Evolutionary conservation across 2,329 filamentous ascomycete genomes (phyloP), one percentile per base, ranked within the genome.

Genomic region (Cladophialophora immunda): DNA sequence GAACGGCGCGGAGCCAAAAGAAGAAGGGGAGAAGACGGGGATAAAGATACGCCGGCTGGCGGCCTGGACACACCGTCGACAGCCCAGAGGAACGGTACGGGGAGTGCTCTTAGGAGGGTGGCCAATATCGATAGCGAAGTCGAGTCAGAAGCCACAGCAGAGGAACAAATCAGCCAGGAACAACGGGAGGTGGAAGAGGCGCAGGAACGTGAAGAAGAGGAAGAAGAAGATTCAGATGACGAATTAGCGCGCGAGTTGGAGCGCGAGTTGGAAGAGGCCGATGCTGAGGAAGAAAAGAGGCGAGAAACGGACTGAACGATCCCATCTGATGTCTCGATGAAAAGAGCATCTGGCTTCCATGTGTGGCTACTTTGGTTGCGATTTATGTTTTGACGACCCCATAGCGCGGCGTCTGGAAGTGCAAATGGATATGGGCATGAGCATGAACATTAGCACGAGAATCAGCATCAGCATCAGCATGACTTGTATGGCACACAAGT

Each of bases 21-120:
- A 85, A 62, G 83, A 89, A 72, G 77, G 90, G 58, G 89, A 89
- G 76, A 85, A 86, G n/a, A 80, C 81, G 63, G 70, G 83, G 66
- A 80, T 80, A 67, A 81, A 79, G 3, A 83, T 81, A 68, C 75
- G 83, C 73, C 78, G 79, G 25, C 78, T 79, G 17, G 78, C 79
- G 58, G 64, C 41, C 34, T 54, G 63, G 62, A 64, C 19, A 22
- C 56, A 50, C 38, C 71, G 22, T 53, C 62, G 19, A 45, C 62
- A 22, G 58, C 76, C 77, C 60, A 73, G 79, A 62, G 75, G 69
- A 54, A 77, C 30, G 64, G 62, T 22, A 58, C 60, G n/a, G 68
- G 68, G 15, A 70, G 68, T 34, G 68, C 59, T 25, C 66, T 70
- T 11, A 70, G 66, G 54, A 64, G 57, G n/a, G 68, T 70, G 9